Evolutionary conservation across 768 basidiomycete genomes (phyloP), one percentile per base, ranked within the genome.

Genomic region (Macrocybe gigantea): DNA sequence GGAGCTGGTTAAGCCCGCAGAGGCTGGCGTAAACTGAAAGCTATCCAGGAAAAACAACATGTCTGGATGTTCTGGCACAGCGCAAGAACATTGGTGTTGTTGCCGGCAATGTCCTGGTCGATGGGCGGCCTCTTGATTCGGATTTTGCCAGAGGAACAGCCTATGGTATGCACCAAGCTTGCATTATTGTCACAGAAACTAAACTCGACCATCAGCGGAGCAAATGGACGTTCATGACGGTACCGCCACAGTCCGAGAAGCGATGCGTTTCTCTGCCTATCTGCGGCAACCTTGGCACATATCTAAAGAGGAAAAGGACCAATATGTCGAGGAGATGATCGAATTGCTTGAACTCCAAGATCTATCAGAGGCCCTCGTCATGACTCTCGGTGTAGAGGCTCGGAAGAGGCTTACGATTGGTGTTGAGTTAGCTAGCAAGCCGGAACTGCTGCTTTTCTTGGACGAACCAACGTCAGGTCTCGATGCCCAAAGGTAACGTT

Each of bases 381-480:
- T 79, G 60, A 81, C 76, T 53, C 71, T 88, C 33, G 74, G 72
- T 45, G 74, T 80, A 15, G 85, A 85, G 55, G 80, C 85, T 6
- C 77, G 89, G 51, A 94, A 94, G 62, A 83, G 91, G 7, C 73
- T 93, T 15, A 93, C 92, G 1, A 94, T 94, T 55, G 93, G 89
- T 49, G 92, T 94, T 47, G 92, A 94, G 62, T 74, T 95, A 6
- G 90, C 91, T 12, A 86, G 87, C 64, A 92, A 93, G 60, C 89
- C 89, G 0, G 80, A 85, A 55, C 71, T 89, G 6, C 69, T 91
- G 1, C 73, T 91, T 13, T 85, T 87, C 72, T 64, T 85, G 50
- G 85, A 81, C 53, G 66, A 77, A 56, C 65, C 70, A 5, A 72
- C 72, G 1, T 70, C 69, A 13, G 72, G 73, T 42, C 58, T 75